Conservation (phyloP, 2,329 filamentous ascomycete genomes). For the Coleophoma crateriformis region DNA sequence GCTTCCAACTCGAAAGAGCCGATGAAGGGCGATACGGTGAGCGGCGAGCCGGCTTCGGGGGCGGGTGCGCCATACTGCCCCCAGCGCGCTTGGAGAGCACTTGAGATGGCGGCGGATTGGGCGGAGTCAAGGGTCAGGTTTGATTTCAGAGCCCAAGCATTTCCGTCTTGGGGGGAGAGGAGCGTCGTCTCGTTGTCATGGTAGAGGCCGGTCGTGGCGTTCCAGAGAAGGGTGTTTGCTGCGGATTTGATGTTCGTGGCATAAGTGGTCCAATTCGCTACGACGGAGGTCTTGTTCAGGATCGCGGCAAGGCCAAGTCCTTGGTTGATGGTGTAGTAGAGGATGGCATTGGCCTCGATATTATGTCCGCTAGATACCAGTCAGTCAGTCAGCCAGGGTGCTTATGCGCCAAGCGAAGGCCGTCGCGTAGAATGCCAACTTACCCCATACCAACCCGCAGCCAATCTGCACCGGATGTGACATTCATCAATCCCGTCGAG, state of each 20-base stretch:
- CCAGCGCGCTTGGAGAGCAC: slow-evolving; percentile 7
- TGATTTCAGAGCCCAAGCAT: slow-evolving; percentile 41
- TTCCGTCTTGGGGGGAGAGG: slow-evolving; percentile 54
- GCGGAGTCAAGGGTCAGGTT: not conserved
- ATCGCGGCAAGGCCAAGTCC: slow-evolving; percentile 35
- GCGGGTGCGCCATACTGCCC: slow-evolving; percentile 40
- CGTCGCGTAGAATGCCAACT: too few relatives aligned
- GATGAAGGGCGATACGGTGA: slow-evolving; percentile 41
- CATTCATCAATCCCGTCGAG: slow-evolving; percentile 22
- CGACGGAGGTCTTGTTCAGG: slow-evolving; percentile 17
- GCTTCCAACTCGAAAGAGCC: slow-evolving; percentile 38
- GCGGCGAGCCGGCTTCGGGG: slow-evolving; percentile 36
- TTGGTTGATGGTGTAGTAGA: slow-evolving; percentile 42
- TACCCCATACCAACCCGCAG: slow-evolving; percentile 14
- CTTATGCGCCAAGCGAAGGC: too few relatives aligned
- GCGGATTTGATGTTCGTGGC: slow-evolving; percentile 1
- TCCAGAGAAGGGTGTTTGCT: slow-evolving; percentile 16
- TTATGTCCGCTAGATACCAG: slow-evolving; percentile 11
- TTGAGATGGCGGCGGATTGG: slow-evolving; percentile 30
- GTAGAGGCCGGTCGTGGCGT: slow-evolving; percentile 36
- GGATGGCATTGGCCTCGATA: slow-evolving; percentile 17
- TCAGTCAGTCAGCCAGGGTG: too few relatives aligned
- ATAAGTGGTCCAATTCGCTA: not conserved
- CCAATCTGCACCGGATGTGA: slow-evolving; percentile 16
- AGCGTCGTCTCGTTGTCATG: slow-evolving; percentile 49